Conservation (phyloP, 371 early-diverging fungal species). For the Mortierella sp. region DNA sequence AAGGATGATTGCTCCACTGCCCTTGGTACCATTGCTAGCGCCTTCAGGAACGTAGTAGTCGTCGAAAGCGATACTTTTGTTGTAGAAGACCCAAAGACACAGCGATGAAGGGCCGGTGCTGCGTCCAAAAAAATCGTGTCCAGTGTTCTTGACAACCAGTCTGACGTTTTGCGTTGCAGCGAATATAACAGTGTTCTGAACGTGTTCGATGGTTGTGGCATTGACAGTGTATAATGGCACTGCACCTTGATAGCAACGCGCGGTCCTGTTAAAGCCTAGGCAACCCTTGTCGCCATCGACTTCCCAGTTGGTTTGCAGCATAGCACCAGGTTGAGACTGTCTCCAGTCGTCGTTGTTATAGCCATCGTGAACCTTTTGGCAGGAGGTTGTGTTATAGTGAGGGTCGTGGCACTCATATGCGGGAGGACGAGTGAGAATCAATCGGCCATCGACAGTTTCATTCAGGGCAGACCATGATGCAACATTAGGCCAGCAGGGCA, state of each 20-base stretch:
- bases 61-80: slow-evolving; percentile 44
- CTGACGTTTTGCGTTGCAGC: slow-evolving; percentile 55
- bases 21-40: slow-evolving; percentile 1
- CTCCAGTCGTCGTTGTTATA: slow-evolving; percentile 21
- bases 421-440: slow-evolving; percentile 29
- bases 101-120: slow-evolving; percentile 56
- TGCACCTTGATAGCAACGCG: slow-evolving; percentile 28
- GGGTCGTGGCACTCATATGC: slow-evolving; percentile 33
- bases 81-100: slow-evolving; percentile 56
- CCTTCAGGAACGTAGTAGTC: slow-evolving; percentile 22
- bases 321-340: slow-evolving; percentile 21
- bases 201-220: slow-evolving; percentile 29
- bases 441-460: slow-evolving; percentile 9
- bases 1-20: slow-evolving; percentile 15
- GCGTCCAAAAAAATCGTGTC: slow-evolving; percentile 60
- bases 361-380: slow-evolving; percentile 17
- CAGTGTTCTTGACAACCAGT: slow-evolving; percentile 62
- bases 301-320: slow-evolving; percentile 33
- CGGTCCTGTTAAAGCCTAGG: slow-evolving; percentile 21
- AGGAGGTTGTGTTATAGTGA: slow-evolving; percentile 16
- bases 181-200: slow-evolving; percentile 55
- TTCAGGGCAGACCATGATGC: slow-evolving; percentile 21
- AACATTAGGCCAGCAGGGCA: slow-evolving; percentile 31
- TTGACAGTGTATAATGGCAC: slow-evolving; percentile 38
- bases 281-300: slow-evolving; percentile 11